These are phyloP conservation scores for Nicotiana otophora DNA, from an alignment of 257 asterid genomes.

Conservation along the genomic window DNA sequence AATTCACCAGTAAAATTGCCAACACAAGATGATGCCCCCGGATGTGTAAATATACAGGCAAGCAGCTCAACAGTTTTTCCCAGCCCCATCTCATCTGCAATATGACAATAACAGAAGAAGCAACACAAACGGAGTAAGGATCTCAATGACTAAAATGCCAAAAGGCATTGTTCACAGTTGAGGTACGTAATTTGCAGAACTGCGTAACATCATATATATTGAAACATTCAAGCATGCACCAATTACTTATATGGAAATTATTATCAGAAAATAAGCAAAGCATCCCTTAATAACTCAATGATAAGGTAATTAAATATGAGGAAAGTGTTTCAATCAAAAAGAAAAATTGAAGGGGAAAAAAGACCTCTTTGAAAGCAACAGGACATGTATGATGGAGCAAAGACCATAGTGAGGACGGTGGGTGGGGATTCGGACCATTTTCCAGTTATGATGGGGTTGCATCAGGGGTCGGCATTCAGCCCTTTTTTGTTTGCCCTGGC, in stretches of 20 bases:
- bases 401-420: too few species aligned
- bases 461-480: too few species aligned
- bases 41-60: constrained; percentile 72
- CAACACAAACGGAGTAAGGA: constrained; percentile 16
- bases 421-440: too few species aligned
- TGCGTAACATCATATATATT: background rate
- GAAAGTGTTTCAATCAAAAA: background rate
- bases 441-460: too few species aligned
- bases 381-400: background rate
- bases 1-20: constrained; percentile 26
- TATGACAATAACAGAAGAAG: constrained; percentile 25
- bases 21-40: constrained; percentile 56
- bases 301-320: background rate
- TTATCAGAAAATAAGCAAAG: background rate
- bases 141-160: background rate
- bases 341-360: background rate
- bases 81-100: constrained; percentile 94
- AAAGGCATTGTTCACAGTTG: background rate
- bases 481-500: too few species aligned
- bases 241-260: background rate
- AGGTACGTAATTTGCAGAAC: background rate
- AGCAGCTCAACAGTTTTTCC: constrained; percentile 98
- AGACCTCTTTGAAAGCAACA: background rate
- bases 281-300: background rate
- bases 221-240: background rate